Evolutionary conservation across 1,284 basidiomycete species (phyloP).

Genomic region (Trichosporon asahii): DNA sequence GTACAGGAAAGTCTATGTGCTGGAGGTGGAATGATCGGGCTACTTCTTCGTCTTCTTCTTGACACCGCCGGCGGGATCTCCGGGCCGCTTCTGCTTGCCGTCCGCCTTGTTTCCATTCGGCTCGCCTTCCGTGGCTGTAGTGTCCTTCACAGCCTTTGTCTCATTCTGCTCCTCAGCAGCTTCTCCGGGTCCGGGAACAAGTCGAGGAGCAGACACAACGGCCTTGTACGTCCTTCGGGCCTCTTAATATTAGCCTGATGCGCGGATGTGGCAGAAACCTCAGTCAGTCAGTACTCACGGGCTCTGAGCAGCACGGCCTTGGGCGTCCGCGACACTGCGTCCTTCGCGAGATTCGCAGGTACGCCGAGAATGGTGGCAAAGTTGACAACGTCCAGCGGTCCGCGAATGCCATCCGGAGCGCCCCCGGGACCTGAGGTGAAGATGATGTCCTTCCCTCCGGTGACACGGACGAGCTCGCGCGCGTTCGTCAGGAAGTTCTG

Average conservation of each 20-base stretch:
- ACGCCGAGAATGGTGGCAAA: slow-evolving; percentile 48
- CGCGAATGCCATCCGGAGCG: slow-evolving; percentile 33
- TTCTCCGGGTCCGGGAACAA: slow-evolving; percentile 29
- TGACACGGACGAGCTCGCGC: slow-evolving; percentile 48
- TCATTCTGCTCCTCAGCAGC: neutral
- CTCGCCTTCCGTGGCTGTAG: neutral
- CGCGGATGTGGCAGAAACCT: neutral
- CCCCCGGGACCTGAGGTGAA: slow-evolving; percentile 46
- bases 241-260: slow-evolving; percentile 28
- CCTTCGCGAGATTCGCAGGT: slow-evolving; percentile 51
- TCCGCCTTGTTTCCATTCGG: neutral
- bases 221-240: slow-evolving; percentile 48
- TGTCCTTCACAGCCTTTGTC: neutral
- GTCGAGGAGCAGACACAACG: slow-evolving; percentile 39
- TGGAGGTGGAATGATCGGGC: neutral
- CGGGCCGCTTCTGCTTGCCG: slow-evolving; percentile 11
- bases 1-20: neutral
- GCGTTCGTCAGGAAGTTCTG: slow-evolving; percentile 52
- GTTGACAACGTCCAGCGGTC: slow-evolving; percentile 49
- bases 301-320: slow-evolving; percentile 47
- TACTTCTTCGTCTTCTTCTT: slow-evolving; percentile 21
- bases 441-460: slow-evolving; percentile 48
- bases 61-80: neutral
- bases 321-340: slow-evolving; percentile 41
- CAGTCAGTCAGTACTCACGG: slow-evolving; percentile 36